These are phyloP conservation scores for Copromyces sp. DNA, from an alignment of 495 filamentous ascomycete genomes.

Conservation along the genomic window DNA sequence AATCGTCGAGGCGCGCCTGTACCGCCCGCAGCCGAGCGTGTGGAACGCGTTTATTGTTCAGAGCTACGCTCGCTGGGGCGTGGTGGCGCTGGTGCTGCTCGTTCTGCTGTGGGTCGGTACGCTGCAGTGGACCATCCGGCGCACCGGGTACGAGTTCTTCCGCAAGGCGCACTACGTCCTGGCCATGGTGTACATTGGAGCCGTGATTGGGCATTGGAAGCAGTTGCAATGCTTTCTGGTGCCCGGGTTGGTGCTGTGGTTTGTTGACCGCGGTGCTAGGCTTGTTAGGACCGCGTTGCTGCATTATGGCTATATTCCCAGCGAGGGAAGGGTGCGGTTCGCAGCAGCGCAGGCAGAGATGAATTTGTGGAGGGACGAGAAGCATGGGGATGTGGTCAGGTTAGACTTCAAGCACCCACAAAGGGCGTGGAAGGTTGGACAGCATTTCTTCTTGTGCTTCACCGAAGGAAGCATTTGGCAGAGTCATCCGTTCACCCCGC, in stretches of 20 bases:
- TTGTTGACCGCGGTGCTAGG: slow-evolving; percentile 43
- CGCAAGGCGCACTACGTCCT: slow-evolving; percentile 53
- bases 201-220: slow-evolving; percentile 59
- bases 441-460: slow-evolving; percentile 60
- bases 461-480: slow-evolving; percentile 51
- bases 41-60: slow-evolving; percentile 43
- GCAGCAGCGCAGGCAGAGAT: slow-evolving; percentile 38
- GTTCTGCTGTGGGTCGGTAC: slow-evolving; percentile 45
- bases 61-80: slow-evolving; percentile 53
- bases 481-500: slow-evolving; percentile 57
- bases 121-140: slow-evolving; percentile 40
- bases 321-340: slow-evolving; percentile 34
- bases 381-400: slow-evolving; percentile 43
- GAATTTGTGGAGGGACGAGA: slow-evolving; percentile 36
- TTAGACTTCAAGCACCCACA: slow-evolving; percentile 48
- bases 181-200: slow-evolving; percentile 55
- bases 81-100: slow-evolving; percentile 51
- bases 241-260: slow-evolving; percentile 47
- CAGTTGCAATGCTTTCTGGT: slow-evolving; percentile 52
- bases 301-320: slow-evolving; percentile 35
- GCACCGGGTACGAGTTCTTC: slow-evolving; percentile 58
- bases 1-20: slow-evolving; percentile 48
- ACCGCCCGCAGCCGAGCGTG: slow-evolving; percentile 51
- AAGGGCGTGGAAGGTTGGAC: slow-evolving; percentile 46
- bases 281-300: slow-evolving; percentile 41